Conservation (phyloP, 805 yeast genomes). For the Metschnikowia cerradonensis region DNA sequence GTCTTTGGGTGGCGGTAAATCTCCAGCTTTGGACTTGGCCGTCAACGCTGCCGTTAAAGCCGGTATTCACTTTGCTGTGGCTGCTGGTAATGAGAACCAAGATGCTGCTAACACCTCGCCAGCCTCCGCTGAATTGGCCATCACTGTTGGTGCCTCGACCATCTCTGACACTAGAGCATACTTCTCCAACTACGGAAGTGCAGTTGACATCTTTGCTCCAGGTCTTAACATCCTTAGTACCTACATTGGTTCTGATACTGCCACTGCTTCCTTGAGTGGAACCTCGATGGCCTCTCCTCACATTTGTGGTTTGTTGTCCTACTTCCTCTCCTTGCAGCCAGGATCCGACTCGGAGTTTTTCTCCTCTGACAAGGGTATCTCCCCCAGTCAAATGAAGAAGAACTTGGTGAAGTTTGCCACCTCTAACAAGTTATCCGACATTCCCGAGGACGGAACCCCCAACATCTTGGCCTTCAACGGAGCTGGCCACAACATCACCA, state of each 20-base stretch:
- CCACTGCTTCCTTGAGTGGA: slow-evolving; percentile 85
- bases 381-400: slow-evolving; percentile 75
- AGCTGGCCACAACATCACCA: slow-evolving; percentile 67
- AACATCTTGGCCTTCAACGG: slow-evolving; percentile 77
- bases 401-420: slow-evolving; percentile 69
- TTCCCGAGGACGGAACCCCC: slow-evolving; percentile 69
- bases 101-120: slow-evolving; percentile 62
- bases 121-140: slow-evolving; percentile 52
- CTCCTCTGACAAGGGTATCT: slow-evolving; percentile 47
- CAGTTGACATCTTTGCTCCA: slow-evolving; percentile 53
- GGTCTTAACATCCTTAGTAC: slow-evolving; percentile 55
- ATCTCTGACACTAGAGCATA: slow-evolving; percentile 44
- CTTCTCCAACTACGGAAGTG: slow-evolving; percentile 52
- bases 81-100: slow-evolving; percentile 60
- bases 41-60: slow-evolving; percentile 56
- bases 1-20: slow-evolving; percentile 59
- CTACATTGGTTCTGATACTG: slow-evolving; percentile 69
- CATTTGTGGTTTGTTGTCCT: slow-evolving; percentile 86
- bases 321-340: slow-evolving; percentile 84
- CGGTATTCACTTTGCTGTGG: slow-evolving; percentile 58
- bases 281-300: slow-evolving; percentile 99
- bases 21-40: slow-evolving; percentile 53
- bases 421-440: slow-evolving; percentile 51
- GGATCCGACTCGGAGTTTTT: slow-evolving; percentile 61
- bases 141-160: slow-evolving; percentile 51